Conservation (phyloP, 2,329 filamentous ascomycete genomes). For the Malbranchea zuffiana region DNA sequence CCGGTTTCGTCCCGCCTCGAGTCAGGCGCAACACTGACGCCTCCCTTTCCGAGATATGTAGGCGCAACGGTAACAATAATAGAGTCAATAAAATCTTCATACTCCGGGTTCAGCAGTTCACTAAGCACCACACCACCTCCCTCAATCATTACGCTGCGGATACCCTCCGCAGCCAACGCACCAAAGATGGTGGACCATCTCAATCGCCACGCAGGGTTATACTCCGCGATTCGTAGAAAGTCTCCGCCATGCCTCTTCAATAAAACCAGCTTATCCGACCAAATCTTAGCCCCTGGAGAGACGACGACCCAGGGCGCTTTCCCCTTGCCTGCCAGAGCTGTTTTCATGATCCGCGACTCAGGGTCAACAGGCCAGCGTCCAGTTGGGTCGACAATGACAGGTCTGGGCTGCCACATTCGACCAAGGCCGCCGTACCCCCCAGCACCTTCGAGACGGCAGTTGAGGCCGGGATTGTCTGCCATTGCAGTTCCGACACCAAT, state of each 20-base stretch:
- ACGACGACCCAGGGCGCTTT: constrained; percentile 64
- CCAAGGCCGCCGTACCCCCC: constrained; percentile 45
- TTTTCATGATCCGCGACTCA: constrained; percentile 54
- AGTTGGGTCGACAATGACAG: constrained; percentile 69
- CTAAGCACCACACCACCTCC: constrained; percentile 78
- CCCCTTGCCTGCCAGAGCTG: constrained; percentile 55
- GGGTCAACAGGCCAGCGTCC: constrained; percentile 57
- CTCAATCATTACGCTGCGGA: constrained; percentile 82
- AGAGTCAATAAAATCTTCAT: constrained; percentile 55
- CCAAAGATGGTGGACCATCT: constrained; percentile 56
- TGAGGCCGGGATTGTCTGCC: constrained; percentile 75
- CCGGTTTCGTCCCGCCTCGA: constrained; percentile 43
- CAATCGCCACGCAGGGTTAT: constrained; percentile 38
- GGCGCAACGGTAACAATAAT: constrained; percentile 85
- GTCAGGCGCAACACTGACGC: constrained; percentile 65
- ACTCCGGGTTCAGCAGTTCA: constrained; percentile 55
- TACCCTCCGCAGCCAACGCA: constrained; percentile 46
- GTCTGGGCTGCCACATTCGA: constrained; percentile 57
- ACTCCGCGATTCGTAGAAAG: constrained; percentile 32
- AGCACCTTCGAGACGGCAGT: constrained; percentile 61
- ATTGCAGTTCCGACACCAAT: constrained; percentile 75
- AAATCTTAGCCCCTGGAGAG: constrained; percentile 36
- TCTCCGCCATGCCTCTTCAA: constrained; percentile 39
- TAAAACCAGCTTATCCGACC: constrained; percentile 36
- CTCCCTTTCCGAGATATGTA: constrained; percentile 74